These are phyloP conservation scores for Rhynchosporium graminicola DNA, from an alignment of 2,329 filamentous ascomycete species.

Conservation along the genomic window DNA sequence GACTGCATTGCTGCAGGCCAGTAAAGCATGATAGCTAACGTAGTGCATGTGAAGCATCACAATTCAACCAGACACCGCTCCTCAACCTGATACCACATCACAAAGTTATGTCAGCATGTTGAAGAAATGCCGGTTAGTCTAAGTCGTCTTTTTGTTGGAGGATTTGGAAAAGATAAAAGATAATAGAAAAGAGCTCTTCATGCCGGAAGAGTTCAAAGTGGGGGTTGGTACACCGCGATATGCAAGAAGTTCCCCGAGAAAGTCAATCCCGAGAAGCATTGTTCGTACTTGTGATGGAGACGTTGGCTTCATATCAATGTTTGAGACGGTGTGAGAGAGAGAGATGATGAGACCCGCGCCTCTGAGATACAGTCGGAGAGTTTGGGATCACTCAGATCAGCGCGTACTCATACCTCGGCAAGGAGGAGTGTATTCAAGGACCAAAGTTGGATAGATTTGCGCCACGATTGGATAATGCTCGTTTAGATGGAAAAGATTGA, in stretches of 20 bases:
- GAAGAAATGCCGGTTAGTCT: background rate
- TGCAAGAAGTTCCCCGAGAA: background rate
- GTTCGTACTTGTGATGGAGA: background rate
- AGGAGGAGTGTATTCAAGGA: too few relatives aligned
- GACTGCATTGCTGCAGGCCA: background rate
- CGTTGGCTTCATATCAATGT: slow-evolving; percentile 7
- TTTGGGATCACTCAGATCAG: background rate
- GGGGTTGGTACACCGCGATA: background rate
- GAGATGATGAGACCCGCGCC: background rate
- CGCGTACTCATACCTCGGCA: background rate
- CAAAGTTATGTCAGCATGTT: background rate
- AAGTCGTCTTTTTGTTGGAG: background rate
- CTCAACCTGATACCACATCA: background rate
- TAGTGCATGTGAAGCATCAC: background rate
- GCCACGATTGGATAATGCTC: too few relatives aligned
- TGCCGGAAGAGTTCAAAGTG: background rate
- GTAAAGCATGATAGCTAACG: background rate
- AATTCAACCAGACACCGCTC: background rate
- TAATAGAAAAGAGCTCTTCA: background rate
- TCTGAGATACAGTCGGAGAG: background rate
- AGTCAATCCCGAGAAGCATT: background rate
- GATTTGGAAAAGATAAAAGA: background rate
- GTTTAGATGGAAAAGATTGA: too few relatives aligned
- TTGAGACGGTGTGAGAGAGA: slow-evolving; percentile 4
- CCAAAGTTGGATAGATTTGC: too few relatives aligned